Base-by-base conservation (phyloP, 257 asterid genomes). In the Solanum chaucha region DNA sequence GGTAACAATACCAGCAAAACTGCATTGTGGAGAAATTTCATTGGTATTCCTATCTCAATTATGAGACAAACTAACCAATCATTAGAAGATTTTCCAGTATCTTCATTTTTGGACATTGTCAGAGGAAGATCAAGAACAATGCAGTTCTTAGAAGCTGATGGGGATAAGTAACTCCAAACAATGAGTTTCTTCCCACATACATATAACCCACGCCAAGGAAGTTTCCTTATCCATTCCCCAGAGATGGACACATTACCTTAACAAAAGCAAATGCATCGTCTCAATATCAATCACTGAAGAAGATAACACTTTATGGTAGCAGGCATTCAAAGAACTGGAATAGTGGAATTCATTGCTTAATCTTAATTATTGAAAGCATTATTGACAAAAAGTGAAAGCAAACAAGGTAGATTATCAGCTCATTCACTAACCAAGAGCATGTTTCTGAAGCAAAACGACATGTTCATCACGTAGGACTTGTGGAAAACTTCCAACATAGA, bases 181-280 rank as follows among this genome's bases (percentile, higher is more conserved):
- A 94, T 94, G 89, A 95, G 92, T 81, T 86, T 91, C 89, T 86
- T 90, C 61, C 95, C 93, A 30, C 32, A 30, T 15, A 30, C 32
- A 30, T 15, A 96, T 90, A 86, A 94, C 88, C 99, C 98, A 94
- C 32, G 97, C 95, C 75, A 95, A 91, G 75, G 93, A 92, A 84
- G 97, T 90, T 83, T 90, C 96, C 91, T 94, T 91, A 92, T 96
- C 98, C 93, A 96, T 91, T 90, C 98, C 88, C 99, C 99, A 82
- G 94, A 93, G 85, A 92, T 84, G 86, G 88, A 89, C 38, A 90
- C 86, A 89, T 92, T 95, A 89, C 92, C 99, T 95, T 92, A 92
- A 90, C 87, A 86, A 34, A 86, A 86, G 84, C 77, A 46, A 84
- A 55, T 85, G 59, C 85, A 67, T 41, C 86, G 15, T 75, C 30